These are phyloP conservation scores for Stemphylium lycopersici DNA, from an alignment of 2,329 filamentous ascomycete genomes.

Conservation along the genomic window DNA sequence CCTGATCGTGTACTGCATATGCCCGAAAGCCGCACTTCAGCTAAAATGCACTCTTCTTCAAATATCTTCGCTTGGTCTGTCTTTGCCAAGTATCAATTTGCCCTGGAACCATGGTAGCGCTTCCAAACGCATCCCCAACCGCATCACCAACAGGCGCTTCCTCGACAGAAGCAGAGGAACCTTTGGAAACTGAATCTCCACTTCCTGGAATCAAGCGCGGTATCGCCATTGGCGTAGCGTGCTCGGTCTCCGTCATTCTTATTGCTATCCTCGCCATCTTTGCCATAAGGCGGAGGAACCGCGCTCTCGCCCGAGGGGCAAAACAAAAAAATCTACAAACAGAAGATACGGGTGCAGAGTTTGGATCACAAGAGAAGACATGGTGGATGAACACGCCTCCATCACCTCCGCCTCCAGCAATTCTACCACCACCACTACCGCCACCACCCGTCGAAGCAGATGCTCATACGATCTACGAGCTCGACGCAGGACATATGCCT, in stretches of 20 bases:
- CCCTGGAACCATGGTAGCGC: conserved; percentile 8
- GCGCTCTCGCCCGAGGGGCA: conserved; percentile 3
- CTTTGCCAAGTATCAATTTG: neutral
- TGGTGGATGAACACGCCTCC: conserved; percentile 4
- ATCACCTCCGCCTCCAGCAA: neutral
- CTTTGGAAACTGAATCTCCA: conserved; percentile 9
- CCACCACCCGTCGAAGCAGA: conserved; percentile 29
- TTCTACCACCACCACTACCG: neutral
- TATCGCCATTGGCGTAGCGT: conserved; percentile 37
- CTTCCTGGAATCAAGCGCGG: conserved; percentile 41
- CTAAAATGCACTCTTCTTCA: neutral
- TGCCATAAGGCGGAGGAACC: conserved; percentile 28
- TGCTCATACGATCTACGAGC: conserved; percentile 27
- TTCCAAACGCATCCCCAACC: conserved; percentile 2
- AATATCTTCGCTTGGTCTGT: neutral
- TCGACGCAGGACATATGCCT: conserved; percentile 27
- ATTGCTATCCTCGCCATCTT: conserved; percentile 31
- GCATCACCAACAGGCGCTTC: neutral
- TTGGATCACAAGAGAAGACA: conserved; percentile 23
- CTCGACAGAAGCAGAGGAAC: neutral
- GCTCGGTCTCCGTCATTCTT: conserved; percentile 29
- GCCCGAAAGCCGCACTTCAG: conserved; percentile 5
- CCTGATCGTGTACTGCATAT: conserved; percentile 4
- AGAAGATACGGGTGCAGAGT: conserved; percentile 14
- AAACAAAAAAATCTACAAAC: neutral